Base-by-base conservation (phyloP, 768 basidiomycete species). In the Aureoboletus auriporus region DNA sequence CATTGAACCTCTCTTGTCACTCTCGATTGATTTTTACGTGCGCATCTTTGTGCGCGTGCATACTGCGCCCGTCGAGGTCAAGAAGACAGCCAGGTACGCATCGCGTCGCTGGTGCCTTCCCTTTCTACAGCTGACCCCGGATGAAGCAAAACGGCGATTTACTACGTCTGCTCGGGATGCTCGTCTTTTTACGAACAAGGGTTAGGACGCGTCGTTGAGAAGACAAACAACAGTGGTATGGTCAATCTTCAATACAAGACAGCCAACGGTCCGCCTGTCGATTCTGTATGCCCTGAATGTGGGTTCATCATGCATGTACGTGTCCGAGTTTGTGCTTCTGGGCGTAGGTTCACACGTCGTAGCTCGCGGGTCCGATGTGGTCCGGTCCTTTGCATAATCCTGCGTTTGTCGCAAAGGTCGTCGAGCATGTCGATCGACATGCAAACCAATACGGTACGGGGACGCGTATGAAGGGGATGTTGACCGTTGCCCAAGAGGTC, bases 361-460 rank as follows among this genome's bases (percentile, higher is more conserved):
- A 95, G 92, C 63, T 93, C 31, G 91, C 88, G 16, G 96, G 96
- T 2, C 96, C 96, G 0, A 94, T 99, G 89, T 98, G 96, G 96
- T 83, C 87, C 6, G 93, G 86, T 1, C 80, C 86, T 1, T 68
- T 99, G 20, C 96, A 99, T 60, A 78, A 93, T 61, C 56, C 70
- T 2, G 73, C 71, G 6, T 99, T 97, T 58, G 75, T 92, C 6
- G 64, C 70, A n/a, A 79, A 80, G 53, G 84, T 95, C 12, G 71
- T 96, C 28, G 72, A 77, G 17, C 88, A 93, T 58, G 71, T 94
- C 11, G 80, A 84, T 48, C 66, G 63, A 13, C 77, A 84, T 53
- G 64, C 78, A 53, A 71, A 74, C 35, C 76, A 75, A 35, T 97
- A 93, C 60, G 84, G 86, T 9, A 97, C 94, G 0, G 75, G 79